Evolutionary conservation across 163 green algal species (phyloP).

Genomic region (Chlorella variabilis): DNA sequence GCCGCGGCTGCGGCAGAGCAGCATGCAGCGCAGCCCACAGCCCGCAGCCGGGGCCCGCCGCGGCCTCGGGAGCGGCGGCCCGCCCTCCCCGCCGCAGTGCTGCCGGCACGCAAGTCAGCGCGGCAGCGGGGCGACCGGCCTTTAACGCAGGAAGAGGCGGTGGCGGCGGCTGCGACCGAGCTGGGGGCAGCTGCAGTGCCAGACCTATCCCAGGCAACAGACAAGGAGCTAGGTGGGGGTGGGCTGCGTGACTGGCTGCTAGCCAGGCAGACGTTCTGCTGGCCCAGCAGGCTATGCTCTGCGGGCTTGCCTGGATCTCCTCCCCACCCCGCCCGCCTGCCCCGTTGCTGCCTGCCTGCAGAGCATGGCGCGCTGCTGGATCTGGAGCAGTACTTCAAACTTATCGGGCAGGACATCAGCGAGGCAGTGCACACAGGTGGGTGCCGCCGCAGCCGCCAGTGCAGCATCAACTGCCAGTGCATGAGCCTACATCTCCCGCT

Average conservation of each 20-base stretch:
- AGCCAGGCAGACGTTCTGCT: too few relatives aligned
- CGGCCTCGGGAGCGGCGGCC: slow-evolving; percentile 7
- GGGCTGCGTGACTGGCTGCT: too few relatives aligned
- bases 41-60: background rate
- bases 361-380: slow-evolving; percentile 41
- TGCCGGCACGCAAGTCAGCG: slow-evolving; percentile 1
- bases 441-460: background rate
- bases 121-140: slow-evolving; percentile 17
- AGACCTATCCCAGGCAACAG: background rate
- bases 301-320: too few relatives aligned
- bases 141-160: background rate
- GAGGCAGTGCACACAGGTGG: slow-evolving; percentile 20
- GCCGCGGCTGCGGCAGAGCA: background rate
- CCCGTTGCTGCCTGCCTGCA: background rate
- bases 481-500: too few relatives aligned
- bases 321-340: too few relatives aligned
- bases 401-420: slow-evolving; percentile 39
- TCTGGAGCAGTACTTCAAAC: slow-evolving; percentile 55
- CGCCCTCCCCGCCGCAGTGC: background rate
- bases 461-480: too few relatives aligned
- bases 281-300: too few relatives aligned
- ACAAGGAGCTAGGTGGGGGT: slow-evolving; percentile 11
- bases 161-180: slow-evolving; percentile 11
- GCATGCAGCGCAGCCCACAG: background rate
- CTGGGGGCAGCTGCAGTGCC: background rate